Evolutionary conservation across 2,329 filamentous ascomycete genomes (phyloP).

Genomic region (Phoma herbarum): DNA sequence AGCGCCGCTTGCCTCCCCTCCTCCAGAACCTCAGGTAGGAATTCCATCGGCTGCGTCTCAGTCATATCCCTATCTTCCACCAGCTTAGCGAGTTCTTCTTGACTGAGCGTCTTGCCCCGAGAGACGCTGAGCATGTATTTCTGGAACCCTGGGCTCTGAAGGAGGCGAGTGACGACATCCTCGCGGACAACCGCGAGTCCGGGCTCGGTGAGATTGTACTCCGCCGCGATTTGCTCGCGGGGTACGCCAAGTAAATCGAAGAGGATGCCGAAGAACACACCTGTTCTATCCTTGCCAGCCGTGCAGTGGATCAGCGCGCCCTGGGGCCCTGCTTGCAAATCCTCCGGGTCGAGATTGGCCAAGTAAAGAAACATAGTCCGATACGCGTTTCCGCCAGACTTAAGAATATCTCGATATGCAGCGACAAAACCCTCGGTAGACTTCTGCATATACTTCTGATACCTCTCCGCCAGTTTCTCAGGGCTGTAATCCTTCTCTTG

Average conservation of each 20-base stretch:
- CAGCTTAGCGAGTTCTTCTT: slow-evolving; percentile 60
- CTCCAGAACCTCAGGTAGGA: slow-evolving; percentile 43
- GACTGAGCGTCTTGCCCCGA: slow-evolving; percentile 40
- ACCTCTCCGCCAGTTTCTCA: slow-evolving; percentile 68
- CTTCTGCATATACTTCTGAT: slow-evolving; percentile 66
- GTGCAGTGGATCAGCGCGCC: slow-evolving; percentile 76
- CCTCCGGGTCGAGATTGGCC: slow-evolving; percentile 38
- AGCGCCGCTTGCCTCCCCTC: slow-evolving; percentile 38
- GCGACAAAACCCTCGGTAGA: slow-evolving; percentile 67
- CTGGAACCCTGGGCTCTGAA: slow-evolving; percentile 44
- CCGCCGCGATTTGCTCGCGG: slow-evolving; percentile 65
- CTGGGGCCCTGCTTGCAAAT: slow-evolving; percentile 11
- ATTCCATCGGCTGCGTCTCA: slow-evolving; percentile 51
- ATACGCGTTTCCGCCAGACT: slow-evolving; percentile 63
- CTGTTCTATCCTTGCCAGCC: slow-evolving; percentile 80
- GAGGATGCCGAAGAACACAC: slow-evolving; percentile 72
- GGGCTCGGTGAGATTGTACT: slow-evolving; percentile 73
- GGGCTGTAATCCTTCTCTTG: slow-evolving; percentile 67
- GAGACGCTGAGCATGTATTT: slow-evolving; percentile 34
- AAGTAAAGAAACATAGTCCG: slow-evolving; percentile 69
- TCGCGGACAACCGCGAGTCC: slow-evolving; percentile 61
- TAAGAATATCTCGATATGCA: slow-evolving; percentile 70
- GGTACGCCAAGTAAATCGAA: slow-evolving; percentile 70
- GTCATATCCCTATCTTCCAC: slow-evolving; percentile 44
- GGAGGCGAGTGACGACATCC: slow-evolving; percentile 61